Base-by-base conservation (phyloP, 129 eudicot species). In the Deinandra increscens region DNA sequence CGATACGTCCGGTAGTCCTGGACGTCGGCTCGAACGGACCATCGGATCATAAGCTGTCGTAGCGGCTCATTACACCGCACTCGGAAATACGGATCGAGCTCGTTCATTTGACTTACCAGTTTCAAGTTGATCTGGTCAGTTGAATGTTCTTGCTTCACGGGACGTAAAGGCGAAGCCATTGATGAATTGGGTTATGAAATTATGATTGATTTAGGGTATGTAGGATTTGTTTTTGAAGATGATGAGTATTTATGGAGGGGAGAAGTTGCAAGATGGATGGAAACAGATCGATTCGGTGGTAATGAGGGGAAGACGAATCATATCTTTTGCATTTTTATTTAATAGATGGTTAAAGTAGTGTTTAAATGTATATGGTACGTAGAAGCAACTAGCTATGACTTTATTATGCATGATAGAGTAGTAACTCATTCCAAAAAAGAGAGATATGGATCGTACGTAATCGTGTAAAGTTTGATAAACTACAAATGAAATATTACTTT, bases 91-190 rank as follows among this genome's bases (percentile, higher is more conserved):
- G 8, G 61, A 46, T 72, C 69, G 4, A 72, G 20, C 6, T 72
- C 77, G 50, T 72, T 60, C 6, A 72, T 33, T 13, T 61, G 69
- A 44, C 77, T 72, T n/a, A 14, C 13, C 9, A 72, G 51, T 49
- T 72, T 61, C 77, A 72, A 19, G 17, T 20, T 72, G 46, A 72
- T 72, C 15, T 45, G 10, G 0, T 33, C 20, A 11, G 8, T 31
- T 34, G 60, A 19, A 59, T 58, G 2, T 51, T 69, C 73, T 69
- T 36, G 36, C 63, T 69, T 69, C 73, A 69, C 71, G 45, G 17
- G 17, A 13, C 3, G 5, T 3, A 45, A 45, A 3, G 4, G 4
- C 6, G 18, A 14, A 45, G 50, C 60, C 60, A 54, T 54, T 23
- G 14, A 10, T 4, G 8, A 54, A 2, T 22, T 54, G 0, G 12